Evolutionary conservation across 2,329 filamentous ascomycete species (phyloP).

Genomic region (Ophiostoma sp.): DNA sequence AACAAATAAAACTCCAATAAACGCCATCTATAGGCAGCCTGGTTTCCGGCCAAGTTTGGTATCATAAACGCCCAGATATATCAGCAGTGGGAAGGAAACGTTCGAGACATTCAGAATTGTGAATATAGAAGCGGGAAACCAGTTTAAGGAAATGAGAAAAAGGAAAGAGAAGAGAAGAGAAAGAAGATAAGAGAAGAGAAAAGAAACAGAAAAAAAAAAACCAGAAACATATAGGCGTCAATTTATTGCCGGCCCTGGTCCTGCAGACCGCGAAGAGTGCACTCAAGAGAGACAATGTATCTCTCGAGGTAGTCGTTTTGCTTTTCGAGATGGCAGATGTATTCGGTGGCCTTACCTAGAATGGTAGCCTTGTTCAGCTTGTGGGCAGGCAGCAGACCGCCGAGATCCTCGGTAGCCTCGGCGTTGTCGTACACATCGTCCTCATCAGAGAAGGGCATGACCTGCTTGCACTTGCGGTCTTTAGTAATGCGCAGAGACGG

Average conservation of each 20-base stretch:
- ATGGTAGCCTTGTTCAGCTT: conserved; percentile 44
- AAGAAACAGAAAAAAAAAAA: neutral
- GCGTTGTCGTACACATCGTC: conserved; percentile 41
- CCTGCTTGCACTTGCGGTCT: conserved; percentile 35
- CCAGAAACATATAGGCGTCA: neutral
- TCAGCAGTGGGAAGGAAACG: neutral
- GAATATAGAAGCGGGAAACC: neutral
- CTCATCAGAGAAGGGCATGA: conserved; percentile 35
- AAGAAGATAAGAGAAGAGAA: neutral
- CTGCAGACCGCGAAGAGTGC: conserved; percentile 1
- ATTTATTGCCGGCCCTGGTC: conserved; percentile 5
- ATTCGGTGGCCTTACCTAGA: conserved; percentile 39
- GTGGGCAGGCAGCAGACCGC: conserved; percentile 36
- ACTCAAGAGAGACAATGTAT: conserved; percentile 15
- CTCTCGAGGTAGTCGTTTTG: conserved; percentile 31
- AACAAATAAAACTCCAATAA: neutral
- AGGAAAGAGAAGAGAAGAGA: neutral
- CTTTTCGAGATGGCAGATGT: conserved; percentile 35
- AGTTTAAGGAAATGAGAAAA: neutral
- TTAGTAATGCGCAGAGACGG: conserved; percentile 42
- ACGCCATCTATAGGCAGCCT: conserved; percentile 10
- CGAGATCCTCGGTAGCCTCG: conserved; percentile 40
- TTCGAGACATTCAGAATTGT: neutral
- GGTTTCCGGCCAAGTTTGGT: conserved; percentile 17
- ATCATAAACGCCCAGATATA: conserved; percentile 14